These are phyloP conservation scores for Telopea speciosissima DNA, from an alignment of 177 flowering plant species.

Conservation along the genomic window DNA sequence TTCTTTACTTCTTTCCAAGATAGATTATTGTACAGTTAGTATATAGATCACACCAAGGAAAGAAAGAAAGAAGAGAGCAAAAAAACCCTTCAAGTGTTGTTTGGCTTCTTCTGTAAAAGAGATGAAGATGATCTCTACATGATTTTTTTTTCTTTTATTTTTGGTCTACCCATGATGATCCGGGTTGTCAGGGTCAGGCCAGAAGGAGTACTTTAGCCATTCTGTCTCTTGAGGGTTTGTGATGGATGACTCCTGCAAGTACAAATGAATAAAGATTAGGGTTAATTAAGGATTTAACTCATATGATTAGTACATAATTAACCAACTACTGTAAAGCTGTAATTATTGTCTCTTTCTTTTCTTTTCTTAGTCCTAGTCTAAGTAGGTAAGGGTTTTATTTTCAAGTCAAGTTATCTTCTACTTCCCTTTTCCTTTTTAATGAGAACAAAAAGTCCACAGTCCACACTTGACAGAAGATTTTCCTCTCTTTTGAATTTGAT, in stretches of 20 bases:
- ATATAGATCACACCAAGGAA: constrained; percentile 27
- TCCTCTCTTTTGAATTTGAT: neutral
- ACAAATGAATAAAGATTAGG: constrained; percentile 4
- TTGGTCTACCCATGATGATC: constrained; percentile 76
- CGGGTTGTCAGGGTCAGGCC: constrained; percentile 93
- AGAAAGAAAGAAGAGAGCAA: constrained; percentile 13
- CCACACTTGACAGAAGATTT: neutral
- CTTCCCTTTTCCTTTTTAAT: constrained; percentile 5
- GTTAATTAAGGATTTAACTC: constrained; percentile 10
- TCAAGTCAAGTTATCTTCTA: constrained; percentile 5
- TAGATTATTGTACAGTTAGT: constrained; percentile 39
- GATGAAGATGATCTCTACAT: constrained; percentile 25
- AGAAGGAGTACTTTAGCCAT: constrained; percentile 95
- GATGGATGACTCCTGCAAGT: constrained; percentile 72
- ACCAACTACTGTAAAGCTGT: too few species aligned
- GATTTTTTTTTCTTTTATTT: constrained; percentile 1
- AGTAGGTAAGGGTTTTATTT: neutral
- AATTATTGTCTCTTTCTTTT: too few species aligned
- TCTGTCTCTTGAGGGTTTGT: constrained; percentile 80
- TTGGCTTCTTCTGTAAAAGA: constrained; percentile 26
- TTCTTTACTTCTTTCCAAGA: constrained; percentile 20
- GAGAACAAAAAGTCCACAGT: neutral
- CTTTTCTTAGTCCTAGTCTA: neutral
- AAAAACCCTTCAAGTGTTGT: constrained; percentile 16
- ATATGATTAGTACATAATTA: neutral